Evolutionary conservation across 345 rosid species (phyloP).

Genomic region (Rhodamnia rubescens): DNA sequence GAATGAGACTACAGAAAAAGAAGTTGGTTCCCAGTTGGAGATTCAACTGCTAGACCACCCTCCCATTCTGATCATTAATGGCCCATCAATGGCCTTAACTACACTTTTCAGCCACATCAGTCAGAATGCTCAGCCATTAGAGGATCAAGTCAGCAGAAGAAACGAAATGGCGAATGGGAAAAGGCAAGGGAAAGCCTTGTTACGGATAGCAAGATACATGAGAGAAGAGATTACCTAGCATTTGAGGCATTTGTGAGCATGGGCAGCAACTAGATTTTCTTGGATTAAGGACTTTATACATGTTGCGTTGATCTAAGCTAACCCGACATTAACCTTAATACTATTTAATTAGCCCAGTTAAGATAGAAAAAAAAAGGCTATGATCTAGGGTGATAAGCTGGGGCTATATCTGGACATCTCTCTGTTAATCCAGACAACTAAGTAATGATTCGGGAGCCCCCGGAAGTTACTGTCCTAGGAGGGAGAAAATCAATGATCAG

Average conservation of each 20-base stretch:
- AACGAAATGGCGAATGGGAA: not conserved
- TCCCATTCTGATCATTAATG: not conserved
- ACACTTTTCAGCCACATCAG: not conserved
- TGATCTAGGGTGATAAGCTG: not conserved
- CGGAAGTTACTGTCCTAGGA: not conserved
- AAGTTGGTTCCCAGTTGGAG: not conserved
- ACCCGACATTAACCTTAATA: not conserved
- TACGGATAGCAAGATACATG: not conserved
- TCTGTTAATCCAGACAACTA: not conserved
- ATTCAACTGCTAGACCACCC: not conserved
- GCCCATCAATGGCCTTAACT: not conserved
- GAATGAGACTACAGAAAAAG: not conserved
- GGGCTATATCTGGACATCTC: not conserved
- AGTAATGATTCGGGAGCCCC: not conserved
- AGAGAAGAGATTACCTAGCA: not conserved
- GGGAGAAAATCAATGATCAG: slow-evolving; percentile 14
- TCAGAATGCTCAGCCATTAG: not conserved
- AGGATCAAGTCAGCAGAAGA: not conserved
- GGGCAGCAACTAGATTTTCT: not conserved
- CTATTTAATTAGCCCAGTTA: not conserved
- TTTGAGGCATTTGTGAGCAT: not conserved
- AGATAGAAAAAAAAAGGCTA: not conserved
- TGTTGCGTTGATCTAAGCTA: not conserved
- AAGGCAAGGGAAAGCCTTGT: not conserved
- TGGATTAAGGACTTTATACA: not conserved